These are phyloP conservation scores for Aspergillus ellipticus DNA, from an alignment of 495 filamentous ascomycete species.

Conservation along the genomic window DNA sequence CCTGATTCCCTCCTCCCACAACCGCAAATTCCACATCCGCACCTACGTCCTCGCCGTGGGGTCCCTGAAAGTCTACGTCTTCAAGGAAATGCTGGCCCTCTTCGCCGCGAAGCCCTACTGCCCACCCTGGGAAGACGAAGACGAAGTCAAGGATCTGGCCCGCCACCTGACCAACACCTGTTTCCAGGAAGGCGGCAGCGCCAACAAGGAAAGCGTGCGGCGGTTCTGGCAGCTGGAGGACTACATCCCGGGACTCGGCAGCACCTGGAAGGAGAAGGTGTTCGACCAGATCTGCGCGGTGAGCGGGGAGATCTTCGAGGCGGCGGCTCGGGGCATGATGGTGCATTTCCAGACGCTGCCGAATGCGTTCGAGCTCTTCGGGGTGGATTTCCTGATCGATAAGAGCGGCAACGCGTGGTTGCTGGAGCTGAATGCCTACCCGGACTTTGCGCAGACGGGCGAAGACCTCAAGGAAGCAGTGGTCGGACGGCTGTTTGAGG, in stretches of 20 bases:
- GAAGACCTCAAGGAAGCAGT: conserved; percentile 59
- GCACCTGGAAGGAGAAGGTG: conserved; percentile 55
- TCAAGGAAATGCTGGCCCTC: conserved; percentile 83
- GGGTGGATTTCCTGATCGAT: conserved; percentile 86
- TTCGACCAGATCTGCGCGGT: conserved; percentile 69
- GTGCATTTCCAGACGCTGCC: conserved; percentile 87
- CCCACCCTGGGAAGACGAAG: conserved; percentile 39
- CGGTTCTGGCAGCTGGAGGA: conserved; percentile 66
- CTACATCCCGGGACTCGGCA: conserved; percentile 29
- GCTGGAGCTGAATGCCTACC: conserved; percentile 94
- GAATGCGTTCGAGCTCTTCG: conserved; percentile 89
- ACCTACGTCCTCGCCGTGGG: conserved; percentile 83
- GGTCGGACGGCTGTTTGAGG: conserved; percentile 72
- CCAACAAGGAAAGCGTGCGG: conserved; percentile 57
- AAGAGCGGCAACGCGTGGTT: conserved; percentile 59
- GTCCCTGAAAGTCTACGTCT: conserved; percentile 77
- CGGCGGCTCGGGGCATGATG: conserved; percentile 75
- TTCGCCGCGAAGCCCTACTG: conserved; percentile 74
- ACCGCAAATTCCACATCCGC: conserved; percentile 90
- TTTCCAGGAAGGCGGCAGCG: conserved; percentile 61
- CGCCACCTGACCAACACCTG: conserved; percentile 92
- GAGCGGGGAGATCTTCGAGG: conserved; percentile 76
- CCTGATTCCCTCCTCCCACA: conserved; percentile 58
- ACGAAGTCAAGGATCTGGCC: conserved; percentile 52
- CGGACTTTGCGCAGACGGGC: conserved; percentile 91